These are phyloP conservation scores for Tetrastigma voinierianum DNA, from an alignment of 164 flowering plant species.

Conservation along the genomic window DNA sequence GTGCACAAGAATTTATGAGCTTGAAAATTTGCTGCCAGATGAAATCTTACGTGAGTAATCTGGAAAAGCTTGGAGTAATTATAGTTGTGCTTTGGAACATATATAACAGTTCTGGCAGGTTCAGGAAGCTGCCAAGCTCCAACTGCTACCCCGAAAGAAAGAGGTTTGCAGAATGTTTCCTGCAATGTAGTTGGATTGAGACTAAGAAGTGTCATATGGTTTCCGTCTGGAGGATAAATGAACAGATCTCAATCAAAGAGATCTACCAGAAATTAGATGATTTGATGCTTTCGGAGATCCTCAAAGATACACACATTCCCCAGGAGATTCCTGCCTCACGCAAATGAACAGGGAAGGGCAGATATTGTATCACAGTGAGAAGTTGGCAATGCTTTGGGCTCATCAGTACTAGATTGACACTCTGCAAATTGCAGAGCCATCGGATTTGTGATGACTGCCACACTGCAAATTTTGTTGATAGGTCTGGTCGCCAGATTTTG, in stretches of 20 bases:
- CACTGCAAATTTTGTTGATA: conserved; percentile 50
- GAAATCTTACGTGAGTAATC: conserved; percentile 67
- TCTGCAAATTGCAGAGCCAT: conserved; percentile 76
- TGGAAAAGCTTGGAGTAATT: conserved; percentile 71
- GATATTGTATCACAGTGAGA: conserved; percentile 65
- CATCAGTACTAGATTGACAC: conserved; percentile 45
- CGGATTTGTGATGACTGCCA: conserved; percentile 79
- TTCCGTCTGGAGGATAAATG: conserved; percentile 69
- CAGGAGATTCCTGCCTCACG: conserved; percentile 58
- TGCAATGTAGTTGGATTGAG: conserved; percentile 76
- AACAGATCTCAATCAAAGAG: conserved; percentile 44
- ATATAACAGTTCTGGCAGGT: conserved; percentile 54
- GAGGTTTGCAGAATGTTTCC: conserved; percentile 67
- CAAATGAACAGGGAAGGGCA: conserved; percentile 58
- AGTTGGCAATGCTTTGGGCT: conserved; percentile 71
- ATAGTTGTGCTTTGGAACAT: conserved; percentile 74
- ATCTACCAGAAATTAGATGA: conserved; percentile 49
- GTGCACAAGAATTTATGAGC: conserved; percentile 64
- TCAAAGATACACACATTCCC: conserved; percentile 53
- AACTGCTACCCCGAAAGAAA: conserved; percentile 45
- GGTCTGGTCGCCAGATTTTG: conserved; percentile 46
- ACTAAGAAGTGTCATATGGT: conserved; percentile 47
- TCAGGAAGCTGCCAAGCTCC: conserved; percentile 72
- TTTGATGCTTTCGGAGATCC: conserved; percentile 56
- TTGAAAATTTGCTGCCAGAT: conserved; percentile 85